Evolutionary conservation across 2,329 filamentous ascomycete genomes (phyloP), one percentile per base, ranked within the genome.

Genomic region (Chaetoscypha palmicola): DNA sequence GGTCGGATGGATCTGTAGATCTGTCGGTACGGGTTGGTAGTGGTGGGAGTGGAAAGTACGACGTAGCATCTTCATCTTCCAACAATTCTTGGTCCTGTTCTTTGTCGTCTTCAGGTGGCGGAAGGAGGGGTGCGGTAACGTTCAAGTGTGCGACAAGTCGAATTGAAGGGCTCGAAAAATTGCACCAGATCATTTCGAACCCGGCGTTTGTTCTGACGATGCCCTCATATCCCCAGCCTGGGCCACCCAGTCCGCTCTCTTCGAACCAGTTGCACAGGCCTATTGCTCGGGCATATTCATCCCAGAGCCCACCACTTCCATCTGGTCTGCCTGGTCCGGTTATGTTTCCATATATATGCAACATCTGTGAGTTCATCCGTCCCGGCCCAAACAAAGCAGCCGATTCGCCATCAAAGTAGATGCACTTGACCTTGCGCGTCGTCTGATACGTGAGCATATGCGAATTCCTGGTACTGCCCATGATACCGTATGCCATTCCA

Each of bases 401-500:
- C 8, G 65, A 69, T 54, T 69, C 66, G 38, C 71, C 72, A 54
- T 75, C 72, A 45, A 75, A 72, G 51, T 74, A 73, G 3, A 74
- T 56, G 22, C 65, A 66, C 43, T 62, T 64, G 7, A 68, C 57
- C 8, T 62, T 57, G 4, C 64, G 65, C 14, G 63, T 68, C 1
- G 69, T 70, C 50, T 72, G 66, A 53, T 71, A 75, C 1, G 68
- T 72, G 28, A 73, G 60, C 60, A 74, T 61, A 46, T 67, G 66
- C 7, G 67, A 69, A 39, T 68, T 57, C 24, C 64, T 60, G 19
- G 62, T 60, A 1, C 58, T 59, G 16, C 71, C 71, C 65, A 72
- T 73, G 48, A 75, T 74, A 4, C 68, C 68, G 50, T 74, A 74
- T n/a, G 69, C 64, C 71, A 74, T 74, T 45, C 69, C 70, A 31